Base-by-base conservation (phyloP, 345 rosid genomes). In the Rhizophora apiculata region DNA sequence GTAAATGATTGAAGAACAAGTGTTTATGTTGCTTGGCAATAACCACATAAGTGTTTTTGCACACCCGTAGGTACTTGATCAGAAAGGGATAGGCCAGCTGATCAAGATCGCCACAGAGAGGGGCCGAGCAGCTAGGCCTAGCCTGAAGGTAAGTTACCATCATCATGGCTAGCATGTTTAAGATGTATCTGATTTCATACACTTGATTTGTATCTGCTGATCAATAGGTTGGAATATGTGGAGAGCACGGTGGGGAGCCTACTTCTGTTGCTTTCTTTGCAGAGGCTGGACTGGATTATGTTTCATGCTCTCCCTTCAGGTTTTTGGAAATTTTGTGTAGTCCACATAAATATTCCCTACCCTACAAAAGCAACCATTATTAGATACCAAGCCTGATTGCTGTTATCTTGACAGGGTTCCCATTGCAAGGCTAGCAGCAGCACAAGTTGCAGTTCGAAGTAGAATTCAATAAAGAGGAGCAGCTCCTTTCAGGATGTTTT, bases 271-370 rank as follows among this genome's bases (percentile, higher is more conserved):
- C 85, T 32, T 91, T 94, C 84, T 89, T 94, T 65, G 87, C 89
- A 51, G 82, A 89, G 74, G 89, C 77, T n/a, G 98, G 98, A 75
- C 82, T 94, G 57, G 97, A 94, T 75, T 91, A 94, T 59, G 97
- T 94, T 67, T 94, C 98, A 8, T 94, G 98, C 67, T 94, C 98
- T 48, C 98, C 98, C 60, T 94, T 91, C 84, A 94, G 98, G 98
- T 88, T n/a, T 1, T 70, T 13, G 49, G 49, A 43, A 43, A 46
- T 2, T 19, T 39, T 15, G 6, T 19, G 5, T 29, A 49, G 65
- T 53, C 67, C 26, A 24, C 37, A 8, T 19, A 24, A 16, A 8
- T 0, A 1, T 8, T 34, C 21, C 0, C 36, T 20, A 22, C 61
- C 8, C n/a, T 22, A 9, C 3, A 34, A 51, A 8, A 8, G 31